These are phyloP conservation scores for Leccinum broughii DNA, from an alignment of 768 basidiomycete genomes.

Conservation along the genomic window DNA sequence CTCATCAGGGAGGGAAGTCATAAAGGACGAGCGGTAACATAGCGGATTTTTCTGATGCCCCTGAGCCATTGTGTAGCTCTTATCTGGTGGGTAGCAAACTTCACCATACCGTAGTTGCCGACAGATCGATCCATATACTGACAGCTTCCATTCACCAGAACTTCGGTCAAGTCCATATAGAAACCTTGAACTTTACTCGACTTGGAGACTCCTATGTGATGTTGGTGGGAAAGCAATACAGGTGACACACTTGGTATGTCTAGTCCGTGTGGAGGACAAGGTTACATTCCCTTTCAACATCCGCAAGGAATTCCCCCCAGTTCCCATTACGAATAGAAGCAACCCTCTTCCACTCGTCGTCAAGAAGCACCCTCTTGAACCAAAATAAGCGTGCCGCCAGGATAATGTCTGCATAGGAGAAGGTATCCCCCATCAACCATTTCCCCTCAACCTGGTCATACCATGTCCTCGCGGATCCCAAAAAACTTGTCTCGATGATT, in stretches of 20 bases:
- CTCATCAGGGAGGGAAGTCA: constrained; percentile 36
- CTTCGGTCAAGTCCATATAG: not conserved
- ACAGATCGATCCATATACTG: not conserved
- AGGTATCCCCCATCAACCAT: constrained; percentile 2
- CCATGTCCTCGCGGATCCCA: not conserved
- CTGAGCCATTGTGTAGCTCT: not conserved
- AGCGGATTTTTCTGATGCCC: not conserved
- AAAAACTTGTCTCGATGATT: constrained; percentile 13
- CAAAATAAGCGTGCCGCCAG: constrained; percentile 16
- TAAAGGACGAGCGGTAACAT: constrained; percentile 37
- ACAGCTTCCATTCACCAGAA: not conserved
- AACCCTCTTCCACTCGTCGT: constrained; percentile 30
- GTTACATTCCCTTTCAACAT: constrained; percentile 31
- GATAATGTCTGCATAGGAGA: constrained; percentile 34
- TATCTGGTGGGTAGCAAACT: constrained; percentile 1
- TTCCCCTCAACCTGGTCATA: not conserved
- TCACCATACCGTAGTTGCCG: not conserved
- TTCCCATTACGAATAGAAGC: constrained; percentile 25
- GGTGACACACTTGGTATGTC: not conserved
- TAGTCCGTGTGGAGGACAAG: not conserved
- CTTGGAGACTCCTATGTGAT: not conserved
- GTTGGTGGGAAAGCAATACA: not conserved
- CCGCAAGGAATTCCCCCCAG: constrained; percentile 26
- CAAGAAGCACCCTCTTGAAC: constrained; percentile 20
- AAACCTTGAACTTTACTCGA: not conserved